Percentiles rank a stretch among this genome's conserved stretches.
phyloP scores from a whole-genome alignment of 345 rosid genomes.

The Barbarea vulgaris region DNA sequence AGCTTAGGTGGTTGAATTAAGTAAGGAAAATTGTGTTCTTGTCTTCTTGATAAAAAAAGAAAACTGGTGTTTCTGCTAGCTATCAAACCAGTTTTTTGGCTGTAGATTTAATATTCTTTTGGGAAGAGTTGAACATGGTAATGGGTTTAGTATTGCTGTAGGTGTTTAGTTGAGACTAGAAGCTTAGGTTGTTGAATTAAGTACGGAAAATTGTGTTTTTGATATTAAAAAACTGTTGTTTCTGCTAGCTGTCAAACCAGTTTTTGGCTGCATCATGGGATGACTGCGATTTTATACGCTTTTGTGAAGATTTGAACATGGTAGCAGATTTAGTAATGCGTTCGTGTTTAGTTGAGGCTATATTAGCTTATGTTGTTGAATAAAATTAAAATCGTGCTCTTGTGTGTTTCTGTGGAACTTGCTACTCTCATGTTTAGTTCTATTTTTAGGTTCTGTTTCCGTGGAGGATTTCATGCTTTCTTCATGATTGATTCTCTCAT shows the following conservation, averaged over 20 bases:
- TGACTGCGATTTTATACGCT: not conserved
- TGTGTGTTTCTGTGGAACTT: constrained; percentile 13
- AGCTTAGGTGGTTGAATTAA: no score
- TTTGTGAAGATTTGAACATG: not conserved
- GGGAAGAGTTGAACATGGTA: not conserved
- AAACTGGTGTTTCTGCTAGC: no score
- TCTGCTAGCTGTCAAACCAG: not conserved
- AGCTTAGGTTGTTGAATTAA: not conserved
- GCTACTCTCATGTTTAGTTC: not conserved
- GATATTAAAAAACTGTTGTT: no score
- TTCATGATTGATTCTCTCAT: not conserved
- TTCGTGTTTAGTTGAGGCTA: not conserved
- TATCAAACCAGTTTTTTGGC: no score
- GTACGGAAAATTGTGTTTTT: not conserved
- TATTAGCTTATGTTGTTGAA: not conserved
- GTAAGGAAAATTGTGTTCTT: no score
- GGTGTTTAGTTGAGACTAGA: no score
- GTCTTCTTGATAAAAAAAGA: no score
- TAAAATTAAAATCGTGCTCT: not conserved
- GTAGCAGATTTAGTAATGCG: not conserved
- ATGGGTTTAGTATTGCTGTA: not conserved
- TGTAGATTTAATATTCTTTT: no score
- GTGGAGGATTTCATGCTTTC: not conserved
- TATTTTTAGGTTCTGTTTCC: constrained; percentile 2
- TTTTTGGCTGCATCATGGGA: not conserved